phyloP scores from a whole-genome alignment of 371 early-diverging fungal species.

The Thermomucor indicae-seudaticae region DNA sequence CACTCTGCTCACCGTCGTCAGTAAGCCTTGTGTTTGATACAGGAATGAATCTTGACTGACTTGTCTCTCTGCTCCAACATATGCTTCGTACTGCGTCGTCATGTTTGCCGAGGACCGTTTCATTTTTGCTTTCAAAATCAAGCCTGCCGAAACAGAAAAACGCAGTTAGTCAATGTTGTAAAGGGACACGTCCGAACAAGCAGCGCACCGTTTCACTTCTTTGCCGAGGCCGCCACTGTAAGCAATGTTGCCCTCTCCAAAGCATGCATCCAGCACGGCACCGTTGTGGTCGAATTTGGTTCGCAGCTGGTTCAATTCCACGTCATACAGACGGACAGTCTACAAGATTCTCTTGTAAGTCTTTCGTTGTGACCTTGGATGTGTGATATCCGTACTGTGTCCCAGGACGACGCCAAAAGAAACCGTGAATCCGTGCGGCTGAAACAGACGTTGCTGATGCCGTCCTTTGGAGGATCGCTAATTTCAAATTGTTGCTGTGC shows the following conservation, averaged over 20 bases:
- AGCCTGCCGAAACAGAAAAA: too few relatives aligned
- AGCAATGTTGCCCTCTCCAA: conserved; percentile 47
- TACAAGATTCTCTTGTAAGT: too few relatives aligned
- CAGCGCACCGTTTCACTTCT: conserved; percentile 53
- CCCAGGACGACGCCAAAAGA: conserved; percentile 87
- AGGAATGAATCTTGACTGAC: conserved; percentile 12
- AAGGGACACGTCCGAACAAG: conserved; percentile 3
- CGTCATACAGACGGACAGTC: conserved; percentile 82
- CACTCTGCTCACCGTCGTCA: conserved; percentile 33
- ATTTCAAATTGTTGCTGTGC: conserved; percentile 60
- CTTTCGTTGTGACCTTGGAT: too few relatives aligned
- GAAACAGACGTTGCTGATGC: conserved; percentile 76
- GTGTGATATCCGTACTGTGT: conserved; percentile 53
- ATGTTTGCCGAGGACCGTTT: conserved; percentile 48
- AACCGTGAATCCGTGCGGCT: conserved; percentile 54
- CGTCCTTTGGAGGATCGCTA: conserved; percentile 82
- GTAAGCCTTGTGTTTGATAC: background rate
- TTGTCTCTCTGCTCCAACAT: conserved; percentile 54
- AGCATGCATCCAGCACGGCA: conserved; percentile 75
- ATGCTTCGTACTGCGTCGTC: conserved; percentile 59
- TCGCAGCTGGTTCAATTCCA: conserved; percentile 49
- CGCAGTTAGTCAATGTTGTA: too few relatives aligned
- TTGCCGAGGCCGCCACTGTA: conserved; percentile 71
- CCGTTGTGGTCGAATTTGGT: conserved; percentile 56
- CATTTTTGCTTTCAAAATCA: conserved; percentile 42